Percentiles rank a stretch among this genome's conserved stretches.
These are phyloP conservation scores for Penicillium steckii DNA, from an alignment of 495 filamentous ascomycete genomes.

Conservation along the genomic window DNA sequence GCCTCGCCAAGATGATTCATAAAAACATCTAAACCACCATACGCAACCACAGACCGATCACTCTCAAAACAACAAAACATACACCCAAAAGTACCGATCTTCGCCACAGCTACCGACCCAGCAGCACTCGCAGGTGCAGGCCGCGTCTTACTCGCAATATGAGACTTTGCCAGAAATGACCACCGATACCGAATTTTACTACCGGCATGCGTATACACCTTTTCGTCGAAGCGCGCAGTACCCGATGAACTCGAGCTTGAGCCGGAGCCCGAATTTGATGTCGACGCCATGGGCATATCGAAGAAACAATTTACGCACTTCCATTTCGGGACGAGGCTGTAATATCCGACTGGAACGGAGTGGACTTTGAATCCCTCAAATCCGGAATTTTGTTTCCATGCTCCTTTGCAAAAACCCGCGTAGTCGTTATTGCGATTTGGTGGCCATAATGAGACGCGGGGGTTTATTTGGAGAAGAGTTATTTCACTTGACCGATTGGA, in stretches of 20 bases:
- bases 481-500: background rate
- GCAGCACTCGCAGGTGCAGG: background rate
- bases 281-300: constrained; percentile 25
- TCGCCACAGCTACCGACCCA: constrained; percentile 6
- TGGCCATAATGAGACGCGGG: constrained; percentile 13
- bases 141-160: constrained; percentile 30
- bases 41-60: constrained; percentile 29
- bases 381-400: constrained; percentile 44
- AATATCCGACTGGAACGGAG: constrained; percentile 34
- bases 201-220: constrained; percentile 21
- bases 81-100: constrained; percentile 38
- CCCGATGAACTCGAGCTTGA: constrained; percentile 3
- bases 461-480: background rate
- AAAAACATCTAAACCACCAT: constrained; percentile 38
- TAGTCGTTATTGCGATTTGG: constrained; percentile 43
- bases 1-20: constrained; percentile 39
- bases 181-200: constrained; percentile 46
- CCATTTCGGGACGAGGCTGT: constrained; percentile 32
- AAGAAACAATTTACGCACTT: constrained; percentile 46
- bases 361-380: constrained; percentile 34
- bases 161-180: constrained; percentile 51
- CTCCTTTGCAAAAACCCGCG: constrained; percentile 53
- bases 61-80: constrained; percentile 46
- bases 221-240: constrained; percentile 21
- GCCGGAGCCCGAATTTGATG: background rate